Base-by-base conservation (phyloP, 2,329 filamentous ascomycete genomes). In the Leptoxyphium fumago region DNA sequence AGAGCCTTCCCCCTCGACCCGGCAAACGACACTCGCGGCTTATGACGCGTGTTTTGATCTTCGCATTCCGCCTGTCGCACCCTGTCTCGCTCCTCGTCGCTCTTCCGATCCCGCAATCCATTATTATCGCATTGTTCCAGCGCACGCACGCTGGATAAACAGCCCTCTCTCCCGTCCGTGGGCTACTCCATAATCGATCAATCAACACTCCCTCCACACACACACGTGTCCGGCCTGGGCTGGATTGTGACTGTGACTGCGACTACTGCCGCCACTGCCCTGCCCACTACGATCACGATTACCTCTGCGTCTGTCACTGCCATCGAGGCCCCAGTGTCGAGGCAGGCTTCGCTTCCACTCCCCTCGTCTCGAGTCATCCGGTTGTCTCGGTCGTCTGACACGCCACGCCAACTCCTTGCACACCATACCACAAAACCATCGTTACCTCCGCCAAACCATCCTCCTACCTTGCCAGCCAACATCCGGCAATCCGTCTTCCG, bases 111-210 rank as follows among this genome's bases (percentile, higher is more conserved):
- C 34, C 39, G 41, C 38, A 28, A 15, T 38, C 29, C 43, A 47
- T 47, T 40, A 42, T 47, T 47, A 47, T 47, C 45, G 45, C 45
- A 44, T 47, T 45, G 45, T 47, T 42, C 41, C 38, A 40, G 45
- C 41, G 45, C 45, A 41, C 41, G 30, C 39, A 44, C 28, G 18
- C 14, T 34, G 15, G 43, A 5, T n/a, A 43, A 29, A 26, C 39
- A 36, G 28, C 41, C 4, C 3, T 26, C 21, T 26, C 21, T 26
- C 21, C 21, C 21, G 21, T 26, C 21, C 21, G 7, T n/a, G 7
- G 21, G 21, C 21, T 4, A 3, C 21, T 7, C 7, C 21, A 7
- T 7, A 26, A 26, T 26, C 21, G 21, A 26, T 26, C 21, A 26
- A 26, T 26, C n/a, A n/a, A n/a, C n/a, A n/a, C n/a, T n/a, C n/a